phyloP scores from a whole-genome alignment of 768 basidiomycete species.

The Tulasnella sp. region DNA sequence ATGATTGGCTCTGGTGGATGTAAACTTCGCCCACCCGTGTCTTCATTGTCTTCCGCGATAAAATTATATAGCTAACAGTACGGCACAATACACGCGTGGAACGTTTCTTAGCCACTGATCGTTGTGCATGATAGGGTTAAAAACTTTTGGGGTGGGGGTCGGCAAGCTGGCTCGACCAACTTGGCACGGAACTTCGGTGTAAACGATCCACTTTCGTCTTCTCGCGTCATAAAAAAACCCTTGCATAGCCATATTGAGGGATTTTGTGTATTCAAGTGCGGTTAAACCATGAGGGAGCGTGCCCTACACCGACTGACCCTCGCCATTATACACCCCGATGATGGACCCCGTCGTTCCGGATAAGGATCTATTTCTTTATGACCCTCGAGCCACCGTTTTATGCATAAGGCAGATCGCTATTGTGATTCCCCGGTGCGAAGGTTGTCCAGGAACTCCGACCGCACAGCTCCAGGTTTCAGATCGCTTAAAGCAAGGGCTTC shows the following conservation, averaged over 20 bases:
- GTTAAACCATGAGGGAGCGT: neutral
- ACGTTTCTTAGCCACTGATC: neutral
- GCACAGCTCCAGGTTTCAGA: neutral
- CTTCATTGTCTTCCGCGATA: neutral
- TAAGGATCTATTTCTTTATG: no score
- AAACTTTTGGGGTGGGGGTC: neutral
- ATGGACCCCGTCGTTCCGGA: no score
- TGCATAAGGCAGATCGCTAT: no score
- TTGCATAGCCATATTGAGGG: neutral
- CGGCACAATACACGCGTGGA: neutral
- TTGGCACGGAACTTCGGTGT: neutral
- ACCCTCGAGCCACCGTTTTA: no score
- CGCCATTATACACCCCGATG: no score
- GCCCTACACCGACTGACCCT: neutral
- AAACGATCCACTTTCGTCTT: neutral
- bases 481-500: neutral
- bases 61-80: neutral
- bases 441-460: neutral
- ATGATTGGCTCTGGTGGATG: neutral
- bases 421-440: no score
- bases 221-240: neutral
- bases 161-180: neutral
- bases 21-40: neutral
- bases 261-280: neutral
- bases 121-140: neutral